phyloP scores from a whole-genome alignment of 2,329 filamentous ascomycete species.

The Pseudogymnoascus sp. region DNA sequence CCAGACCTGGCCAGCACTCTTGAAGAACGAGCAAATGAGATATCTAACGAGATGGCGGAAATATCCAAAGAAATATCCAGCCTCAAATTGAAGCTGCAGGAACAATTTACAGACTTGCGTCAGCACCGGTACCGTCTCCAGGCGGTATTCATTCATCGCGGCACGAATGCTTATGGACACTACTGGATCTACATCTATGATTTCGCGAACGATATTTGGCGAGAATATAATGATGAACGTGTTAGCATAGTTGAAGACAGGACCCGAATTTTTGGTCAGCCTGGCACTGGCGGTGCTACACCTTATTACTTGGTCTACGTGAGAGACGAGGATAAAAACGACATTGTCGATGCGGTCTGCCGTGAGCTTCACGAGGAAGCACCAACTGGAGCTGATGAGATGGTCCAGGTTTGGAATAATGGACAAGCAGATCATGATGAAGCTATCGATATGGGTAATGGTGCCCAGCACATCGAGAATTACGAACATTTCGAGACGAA shows the following conservation, averaged over 20 bases:
- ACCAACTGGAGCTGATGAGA: background rate
- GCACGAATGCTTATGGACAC: constrained; percentile 66
- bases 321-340: constrained; percentile 54
- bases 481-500: constrained; percentile 2
- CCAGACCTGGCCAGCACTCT: constrained; percentile 35
- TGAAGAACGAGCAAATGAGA: constrained; percentile 36
- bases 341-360: constrained; percentile 50
- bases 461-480: constrained; percentile 8
- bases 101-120: constrained; percentile 56
- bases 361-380: constrained; percentile 30
- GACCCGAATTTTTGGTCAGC: constrained; percentile 61
- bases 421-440: constrained; percentile 6
- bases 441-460: constrained; percentile 1
- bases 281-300: constrained; percentile 57
- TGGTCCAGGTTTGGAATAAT: background rate
- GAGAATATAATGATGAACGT: constrained; percentile 84
- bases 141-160: constrained; percentile 86
- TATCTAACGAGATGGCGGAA: constrained; percentile 39
- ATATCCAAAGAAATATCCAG: constrained; percentile 39
- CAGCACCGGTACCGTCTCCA: constrained; percentile 74
- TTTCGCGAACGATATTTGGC: constrained; percentile 73
- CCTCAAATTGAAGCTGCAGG: constrained; percentile 31
- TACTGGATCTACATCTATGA: constrained; percentile 97
- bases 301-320: constrained; percentile 82
- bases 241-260: constrained; percentile 62